Evolutionary conservation across 202 grass and related monocot species (phyloP).

Genomic region (Musa balbisiana): DNA sequence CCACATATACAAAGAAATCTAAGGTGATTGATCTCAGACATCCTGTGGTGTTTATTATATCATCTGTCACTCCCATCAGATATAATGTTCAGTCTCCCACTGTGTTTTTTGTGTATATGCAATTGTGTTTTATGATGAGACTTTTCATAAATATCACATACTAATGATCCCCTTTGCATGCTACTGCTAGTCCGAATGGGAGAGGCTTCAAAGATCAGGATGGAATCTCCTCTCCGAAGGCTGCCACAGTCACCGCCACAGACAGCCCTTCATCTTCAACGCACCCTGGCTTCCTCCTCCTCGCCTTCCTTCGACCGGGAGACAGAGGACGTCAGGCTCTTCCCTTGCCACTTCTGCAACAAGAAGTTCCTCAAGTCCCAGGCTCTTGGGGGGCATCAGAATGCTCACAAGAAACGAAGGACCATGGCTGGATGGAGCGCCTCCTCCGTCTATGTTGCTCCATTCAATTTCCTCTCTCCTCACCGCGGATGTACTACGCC

Average conservation of each 20-base stretch:
- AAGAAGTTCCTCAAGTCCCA: slow-evolving; percentile 22
- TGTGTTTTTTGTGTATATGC: too few species aligned
- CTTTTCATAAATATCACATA: too few species aligned
- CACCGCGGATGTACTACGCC: neutral
- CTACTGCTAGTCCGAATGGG: neutral
- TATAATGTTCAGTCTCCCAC: too few species aligned
- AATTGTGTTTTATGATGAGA: too few species aligned
- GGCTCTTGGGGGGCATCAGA: slow-evolving; percentile 20
- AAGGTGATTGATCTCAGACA: too few species aligned
- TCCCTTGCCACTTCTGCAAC: slow-evolving; percentile 17
- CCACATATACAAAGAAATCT: too few species aligned
- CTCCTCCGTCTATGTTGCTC: neutral
- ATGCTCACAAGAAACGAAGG: slow-evolving; percentile 13
- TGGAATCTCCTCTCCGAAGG: neutral
- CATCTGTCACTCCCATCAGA: too few species aligned
- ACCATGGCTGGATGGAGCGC: neutral
- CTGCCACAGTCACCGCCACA: neutral
- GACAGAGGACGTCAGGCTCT: neutral
- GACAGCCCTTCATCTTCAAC: neutral
- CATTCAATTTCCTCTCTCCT: neutral
- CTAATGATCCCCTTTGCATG: too few species aligned
- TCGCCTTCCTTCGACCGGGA: neutral
- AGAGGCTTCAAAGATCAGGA: neutral
- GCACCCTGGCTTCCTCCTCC: neutral
- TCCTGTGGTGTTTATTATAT: too few species aligned